These are phyloP conservation scores for Thalassiosira oceanica DNA, from an alignment of 352 stramenopile species.

Conservation along the genomic window DNA sequence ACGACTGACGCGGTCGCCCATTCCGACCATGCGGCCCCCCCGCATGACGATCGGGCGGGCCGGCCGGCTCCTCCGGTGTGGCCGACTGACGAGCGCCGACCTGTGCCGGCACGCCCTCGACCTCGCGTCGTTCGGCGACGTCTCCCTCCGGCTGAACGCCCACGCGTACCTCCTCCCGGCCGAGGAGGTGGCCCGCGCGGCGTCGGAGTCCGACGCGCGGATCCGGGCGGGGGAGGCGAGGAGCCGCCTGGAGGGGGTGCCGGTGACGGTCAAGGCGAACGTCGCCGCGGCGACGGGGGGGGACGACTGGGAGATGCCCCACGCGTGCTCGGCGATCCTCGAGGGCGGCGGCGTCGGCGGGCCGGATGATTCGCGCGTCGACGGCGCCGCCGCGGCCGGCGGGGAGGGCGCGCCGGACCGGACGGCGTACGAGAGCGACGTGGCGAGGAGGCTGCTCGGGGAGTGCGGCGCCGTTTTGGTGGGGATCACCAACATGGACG, in stretches of 20 bases:
- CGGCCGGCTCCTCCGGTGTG: conserved; percentile 9
- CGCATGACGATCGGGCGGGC: conserved; percentile 27
- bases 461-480: conserved; percentile 84
- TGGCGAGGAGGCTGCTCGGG: conserved; percentile 6
- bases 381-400: too few species aligned
- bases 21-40: too few species aligned
- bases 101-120: conserved; percentile 32
- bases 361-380: too few species aligned
- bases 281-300: conserved; percentile 89
- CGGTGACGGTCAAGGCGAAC: conserved; percentile 95
- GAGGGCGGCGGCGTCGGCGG: too few species aligned
- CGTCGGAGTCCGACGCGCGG: conserved; percentile 83
- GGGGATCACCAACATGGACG: conserved; percentile 88
- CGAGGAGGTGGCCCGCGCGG: conserved; percentile 69
- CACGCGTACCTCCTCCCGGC: conserved; percentile 48
- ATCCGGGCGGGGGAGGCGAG: conserved; percentile 56
- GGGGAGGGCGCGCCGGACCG: too few species aligned
- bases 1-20: too few species aligned
- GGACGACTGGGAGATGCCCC: conserved; percentile 77
- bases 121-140: conserved; percentile 40
- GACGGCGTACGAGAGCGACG: conserved; percentile 5
- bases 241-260: conserved; percentile 91
- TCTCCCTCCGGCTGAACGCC: conserved; percentile 46
- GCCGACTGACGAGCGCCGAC: conserved; percentile 19
- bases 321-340: conserved; percentile 89